phyloP scores from a whole-genome alignment of 192 early-diverging fungal genomes.

The Podochytrium sp. region DNA sequence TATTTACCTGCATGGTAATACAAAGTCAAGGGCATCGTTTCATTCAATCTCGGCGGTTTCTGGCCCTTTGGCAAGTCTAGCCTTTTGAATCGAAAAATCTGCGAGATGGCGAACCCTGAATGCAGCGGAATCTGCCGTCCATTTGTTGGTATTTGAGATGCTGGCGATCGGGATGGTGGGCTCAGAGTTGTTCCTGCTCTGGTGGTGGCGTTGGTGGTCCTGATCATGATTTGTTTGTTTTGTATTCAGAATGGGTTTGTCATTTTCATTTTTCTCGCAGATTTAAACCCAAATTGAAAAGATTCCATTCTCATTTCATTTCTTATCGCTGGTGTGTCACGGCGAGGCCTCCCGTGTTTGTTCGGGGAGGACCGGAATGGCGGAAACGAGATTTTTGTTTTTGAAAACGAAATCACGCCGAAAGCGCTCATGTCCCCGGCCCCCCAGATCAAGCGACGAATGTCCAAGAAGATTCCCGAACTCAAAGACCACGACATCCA shows the following conservation, averaged over 20 bases:
- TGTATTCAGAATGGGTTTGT: not conserved
- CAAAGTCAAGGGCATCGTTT: constrained; percentile 46
- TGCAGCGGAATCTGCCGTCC: constrained; percentile 16
- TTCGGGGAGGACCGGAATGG: too few species aligned
- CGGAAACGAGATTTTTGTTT: too few species aligned
- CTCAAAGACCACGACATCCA: constrained; percentile 78
- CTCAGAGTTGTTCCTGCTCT: too few species aligned
- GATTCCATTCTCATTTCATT: too few species aligned
- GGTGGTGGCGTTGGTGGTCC: not conserved
- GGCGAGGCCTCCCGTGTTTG: too few species aligned
- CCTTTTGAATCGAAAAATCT: constrained; percentile 40
- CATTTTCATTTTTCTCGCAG: too few species aligned
- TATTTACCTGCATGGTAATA: constrained; percentile 48
- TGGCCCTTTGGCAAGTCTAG: constrained; percentile 17
- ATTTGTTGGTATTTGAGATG: not conserved
- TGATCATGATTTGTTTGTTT: not conserved
- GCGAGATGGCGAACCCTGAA: constrained; percentile 37
- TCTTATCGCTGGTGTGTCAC: not conserved
- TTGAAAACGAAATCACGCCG: not conserved
- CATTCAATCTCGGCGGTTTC: constrained; percentile 40
- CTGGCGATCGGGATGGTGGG: not conserved
- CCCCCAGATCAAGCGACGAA: not conserved
- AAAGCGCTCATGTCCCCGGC: not conserved
- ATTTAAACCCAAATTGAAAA: too few species aligned
- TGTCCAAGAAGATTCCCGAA: constrained; percentile 17